phyloP scores from a whole-genome alignment of 208 protist species.

The Polymyxa betae region DNA sequence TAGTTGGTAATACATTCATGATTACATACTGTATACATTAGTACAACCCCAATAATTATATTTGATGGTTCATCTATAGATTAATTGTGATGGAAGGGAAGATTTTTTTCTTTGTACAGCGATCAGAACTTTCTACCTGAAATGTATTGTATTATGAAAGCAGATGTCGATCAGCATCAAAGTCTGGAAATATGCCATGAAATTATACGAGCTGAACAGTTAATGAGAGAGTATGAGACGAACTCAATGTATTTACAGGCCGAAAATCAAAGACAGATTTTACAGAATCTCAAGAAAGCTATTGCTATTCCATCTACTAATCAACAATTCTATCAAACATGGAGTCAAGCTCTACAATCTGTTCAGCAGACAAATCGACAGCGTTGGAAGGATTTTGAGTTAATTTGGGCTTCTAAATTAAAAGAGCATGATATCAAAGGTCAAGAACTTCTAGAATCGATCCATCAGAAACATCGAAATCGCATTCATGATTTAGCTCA shows the following conservation, averaged over 20 bases:
- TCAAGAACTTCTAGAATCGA: background rate
- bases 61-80: too few species aligned
- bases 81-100: too few species aligned
- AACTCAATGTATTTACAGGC: conserved; percentile 16
- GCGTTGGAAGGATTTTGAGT: background rate
- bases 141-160: too few species aligned
- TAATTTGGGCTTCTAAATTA: background rate
- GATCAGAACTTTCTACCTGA: too few species aligned
- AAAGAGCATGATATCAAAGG: background rate
- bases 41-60: too few species aligned
- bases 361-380: conserved; percentile 21
- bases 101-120: too few species aligned
- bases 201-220: too few species aligned
- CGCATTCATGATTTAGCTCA: conserved; percentile 6
- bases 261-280: background rate
- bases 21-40: too few species aligned
- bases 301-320: background rate
- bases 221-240: background rate
- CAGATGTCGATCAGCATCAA: too few species aligned
- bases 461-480: background rate
- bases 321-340: background rate
- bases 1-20: too few species aligned
- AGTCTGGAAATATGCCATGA: too few species aligned
- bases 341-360: background rate
- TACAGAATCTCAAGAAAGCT: conserved; percentile 2